phyloP scores from a whole-genome alignment of 768 basidiomycete genomes.

The Cystobasidium tubakii region DNA sequence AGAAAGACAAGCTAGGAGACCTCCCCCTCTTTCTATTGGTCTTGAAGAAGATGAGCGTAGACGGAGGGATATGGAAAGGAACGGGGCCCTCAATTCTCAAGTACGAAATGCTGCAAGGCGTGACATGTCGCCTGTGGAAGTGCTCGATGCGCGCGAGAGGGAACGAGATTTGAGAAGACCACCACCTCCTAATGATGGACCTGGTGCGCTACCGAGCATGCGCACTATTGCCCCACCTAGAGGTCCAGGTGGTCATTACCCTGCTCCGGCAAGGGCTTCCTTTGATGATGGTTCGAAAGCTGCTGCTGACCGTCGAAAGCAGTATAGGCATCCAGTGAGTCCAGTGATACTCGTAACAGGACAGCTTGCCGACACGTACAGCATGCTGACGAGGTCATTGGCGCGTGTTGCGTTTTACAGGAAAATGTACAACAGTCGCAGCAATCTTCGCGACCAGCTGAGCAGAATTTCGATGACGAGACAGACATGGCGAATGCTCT shows the following conservation, averaged over 20 bases:
- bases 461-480: constrained; percentile 92
- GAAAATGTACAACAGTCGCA: neutral
- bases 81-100: neutral
- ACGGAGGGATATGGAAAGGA: constrained; percentile 11
- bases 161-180: neutral
- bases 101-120: neutral
- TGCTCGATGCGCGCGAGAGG: constrained; percentile 3
- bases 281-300: neutral
- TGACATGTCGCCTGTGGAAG: neutral
- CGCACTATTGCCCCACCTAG: neutral
- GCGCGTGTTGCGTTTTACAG: too few relatives aligned
- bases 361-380: too few relatives aligned
- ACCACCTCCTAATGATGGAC: neutral
- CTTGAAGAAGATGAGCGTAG: constrained; percentile 22
- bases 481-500: constrained; percentile 61
- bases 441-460: constrained; percentile 45
- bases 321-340: neutral
- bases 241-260: constrained; percentile 10
- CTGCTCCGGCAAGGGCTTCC: neutral
- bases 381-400: neutral
- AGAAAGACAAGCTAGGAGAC: constrained; percentile 10
- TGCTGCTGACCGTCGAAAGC: neutral
- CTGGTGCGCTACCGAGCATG: constrained; percentile 1
- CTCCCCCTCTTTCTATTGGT: neutral
- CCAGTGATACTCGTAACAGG: neutral